Evolutionary conservation across 2,329 filamentous ascomycete genomes (phyloP), one percentile per base, ranked within the genome.

Genomic region (Scytalidium sp.): DNA sequence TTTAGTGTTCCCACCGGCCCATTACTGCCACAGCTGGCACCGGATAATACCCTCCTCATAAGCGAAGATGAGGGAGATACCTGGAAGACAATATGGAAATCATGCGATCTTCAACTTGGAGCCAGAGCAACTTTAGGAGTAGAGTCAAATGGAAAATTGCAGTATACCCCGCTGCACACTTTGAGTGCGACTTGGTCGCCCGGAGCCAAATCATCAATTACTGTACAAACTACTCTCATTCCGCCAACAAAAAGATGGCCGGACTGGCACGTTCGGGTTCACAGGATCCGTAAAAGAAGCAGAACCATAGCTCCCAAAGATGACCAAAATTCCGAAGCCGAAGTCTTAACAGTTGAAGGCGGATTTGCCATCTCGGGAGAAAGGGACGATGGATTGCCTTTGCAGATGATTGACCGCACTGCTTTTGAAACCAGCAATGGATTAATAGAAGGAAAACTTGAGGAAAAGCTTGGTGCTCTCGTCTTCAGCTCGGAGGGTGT

Each of bases 1-100:
- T 78, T 77, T 47, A 70, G 66, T 7, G 72, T 75, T 0, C 73
- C 73, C 0, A 67, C 65, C 0, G 73, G 72, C 1, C 27, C 58
- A 2, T 53, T 64, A 11, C 52, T 70, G 5, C 20, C 64, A 20
- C 72, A 64, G 36, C 48, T 59, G 3, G 60, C 60, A 7, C 60
- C 57, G 1, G 63, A 64, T 36, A 64, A 53, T 15, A 61, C 58
- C 1, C 41, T 65, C 9, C 55, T 57, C 1, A 36, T 58, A 3
- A 56, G 46, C 23, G 50, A 57, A 11, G 56, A 56, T 10, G 53
- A 50, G n/a, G 56, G 50, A 0, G 59, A 62, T 13, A 57, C 43
- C 1, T 64, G 60, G 61, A 59, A 52, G 25, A 49, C 55, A 6
- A 43, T 54, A 2, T 64, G 59, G 59, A 55, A 55, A 23, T 58